A percentile compares a stretch with the other conserved stretches of the same genome.
These are phyloP conservation scores for Circinella minor DNA, from an alignment of 371 early-diverging fungal genomes.

Conservation along the genomic window DNA sequence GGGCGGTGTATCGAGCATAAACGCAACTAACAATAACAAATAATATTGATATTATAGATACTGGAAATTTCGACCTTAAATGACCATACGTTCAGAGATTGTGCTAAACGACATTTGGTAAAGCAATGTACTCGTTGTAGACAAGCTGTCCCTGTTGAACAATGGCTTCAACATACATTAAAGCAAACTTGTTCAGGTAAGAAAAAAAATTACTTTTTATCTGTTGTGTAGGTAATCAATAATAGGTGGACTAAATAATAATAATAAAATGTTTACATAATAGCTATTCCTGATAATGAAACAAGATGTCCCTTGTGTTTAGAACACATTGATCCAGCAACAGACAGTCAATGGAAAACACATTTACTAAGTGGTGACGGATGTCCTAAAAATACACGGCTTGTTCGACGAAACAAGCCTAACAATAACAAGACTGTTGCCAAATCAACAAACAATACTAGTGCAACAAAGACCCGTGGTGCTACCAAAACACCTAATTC, in stretches of 20 bases:
- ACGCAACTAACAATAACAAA: too few relatives aligned
- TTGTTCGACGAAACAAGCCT: constrained; percentile 18
- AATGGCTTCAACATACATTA: constrained; percentile 61
- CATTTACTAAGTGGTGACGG: constrained; percentile 66
- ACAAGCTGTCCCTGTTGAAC: constrained; percentile 63
- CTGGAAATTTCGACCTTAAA: constrained; percentile 74
- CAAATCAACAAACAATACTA: constrained; percentile 1
- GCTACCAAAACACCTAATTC: constrained; percentile 9
- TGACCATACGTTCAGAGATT: constrained; percentile 54
- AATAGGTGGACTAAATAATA: constrained; percentile 21
- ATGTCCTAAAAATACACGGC: constrained; percentile 52
- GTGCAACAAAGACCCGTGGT: constrained; percentile 4
- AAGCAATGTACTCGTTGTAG: constrained; percentile 71
- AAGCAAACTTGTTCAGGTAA: constrained; percentile 54
- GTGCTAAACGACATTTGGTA: constrained; percentile 63
- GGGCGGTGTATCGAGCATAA: constrained; percentile 3
- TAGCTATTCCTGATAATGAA: constrained; percentile 22
- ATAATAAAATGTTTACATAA: constrained; percentile 14
- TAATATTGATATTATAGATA: constrained; percentile 48
- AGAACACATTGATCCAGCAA: constrained; percentile 52
- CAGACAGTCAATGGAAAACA: constrained; percentile 68
- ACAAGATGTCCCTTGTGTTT: constrained; percentile 75
- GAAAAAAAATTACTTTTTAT: not conserved
- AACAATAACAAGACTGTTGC: not conserved
- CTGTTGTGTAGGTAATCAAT: not conserved